Evolutionary conservation across 805 yeast species (phyloP), one percentile per base, ranked within the genome.

Genomic region (Candida schatavii): DNA sequence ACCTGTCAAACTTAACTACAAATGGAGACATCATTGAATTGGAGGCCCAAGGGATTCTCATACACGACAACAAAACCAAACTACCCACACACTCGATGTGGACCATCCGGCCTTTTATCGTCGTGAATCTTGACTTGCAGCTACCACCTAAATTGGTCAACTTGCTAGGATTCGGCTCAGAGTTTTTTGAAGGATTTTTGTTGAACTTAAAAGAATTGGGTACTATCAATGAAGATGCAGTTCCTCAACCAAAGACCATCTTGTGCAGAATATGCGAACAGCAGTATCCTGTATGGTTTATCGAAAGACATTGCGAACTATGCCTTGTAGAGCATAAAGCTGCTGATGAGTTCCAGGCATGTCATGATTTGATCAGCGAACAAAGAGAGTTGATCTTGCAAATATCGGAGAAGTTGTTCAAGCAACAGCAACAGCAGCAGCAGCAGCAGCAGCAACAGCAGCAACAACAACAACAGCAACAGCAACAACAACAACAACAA

Each of bases 241-340:
- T 88, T 0, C 95, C 96, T 0, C 75, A 80, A n/a, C 97, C 96
- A 1, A 82, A 83, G 19, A 74, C 81, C 43, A 88, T 86, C 28
- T 66, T 93, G 25, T 93, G 99, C 61, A 75, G 97, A 37, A 89
- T 93, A 21, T 93, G 99, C 63, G 99, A 93, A 56, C 80, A 81
- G 23, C 77, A 77, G 37, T 81, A 89, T n/a, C 97, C 96, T 3
- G 85, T 89, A 3, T 93, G 99, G 99, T 93, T 95, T 85, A 70
- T 93, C 30, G 99, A 91, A 52, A 76, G 83, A 38, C 99, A 93
- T 62, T 83, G 91, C 1, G 93, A 89, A 55, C 66, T 86, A 36
- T 93, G 99, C 54, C 70, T 86, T 22, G 77, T 87, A 27, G 97
- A 90, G 59, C 96, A 89, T 62, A 77, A 81, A 52, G 78, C 85